phyloP scores from a whole-genome alignment of 1,139 yeast genomes.

The Yamadazyma diddensiae region DNA sequence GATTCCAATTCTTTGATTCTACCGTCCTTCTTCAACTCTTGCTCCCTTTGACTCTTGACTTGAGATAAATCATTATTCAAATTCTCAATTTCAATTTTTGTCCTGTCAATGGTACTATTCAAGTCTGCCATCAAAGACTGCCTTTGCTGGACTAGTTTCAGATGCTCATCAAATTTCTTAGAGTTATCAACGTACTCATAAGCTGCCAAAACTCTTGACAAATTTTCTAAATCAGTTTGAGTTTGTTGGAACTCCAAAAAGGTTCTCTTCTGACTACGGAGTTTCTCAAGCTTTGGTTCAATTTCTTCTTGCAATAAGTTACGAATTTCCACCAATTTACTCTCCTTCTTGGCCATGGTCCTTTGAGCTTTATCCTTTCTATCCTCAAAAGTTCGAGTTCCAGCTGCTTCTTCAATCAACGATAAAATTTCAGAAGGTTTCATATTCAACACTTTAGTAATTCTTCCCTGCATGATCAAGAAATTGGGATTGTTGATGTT shows the following conservation, averaged over 20 bases:
- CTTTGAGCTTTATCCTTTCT: conserved; percentile 88
- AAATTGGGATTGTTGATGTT: conserved; percentile 97
- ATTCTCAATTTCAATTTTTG: conserved; percentile 53
- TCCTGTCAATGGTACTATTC: conserved; percentile 38
- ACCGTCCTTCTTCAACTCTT: conserved; percentile 63
- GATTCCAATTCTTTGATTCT: conserved; percentile 59
- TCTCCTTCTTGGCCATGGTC: conserved; percentile 88
- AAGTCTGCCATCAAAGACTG: conserved; percentile 34
- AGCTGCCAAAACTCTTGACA: conserved; percentile 72
- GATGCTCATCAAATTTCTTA: conserved; percentile 38
- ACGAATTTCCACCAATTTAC: conserved; percentile 76
- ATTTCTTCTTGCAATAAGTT: conserved; percentile 78
- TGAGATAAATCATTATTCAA: conserved; percentile 61
- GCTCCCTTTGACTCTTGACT: conserved; percentile 53
- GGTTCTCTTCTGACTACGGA: conserved; percentile 75
- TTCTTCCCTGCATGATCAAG: conserved; percentile 97
- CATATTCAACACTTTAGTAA: conserved; percentile 96
- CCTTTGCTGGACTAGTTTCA: conserved; percentile 34
- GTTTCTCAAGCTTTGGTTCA: conserved; percentile 84
- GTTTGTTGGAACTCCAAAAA: conserved; percentile 85
- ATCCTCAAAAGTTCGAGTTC: conserved; percentile 93
- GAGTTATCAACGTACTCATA: conserved; percentile 60
- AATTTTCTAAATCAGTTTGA: conserved; percentile 75
- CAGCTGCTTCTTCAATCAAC: conserved; percentile 96
- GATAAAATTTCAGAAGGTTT: conserved; percentile 87